Conservation (phyloP, 2,329 filamentous ascomycete genomes). For the Fusarium sp. region DNA sequence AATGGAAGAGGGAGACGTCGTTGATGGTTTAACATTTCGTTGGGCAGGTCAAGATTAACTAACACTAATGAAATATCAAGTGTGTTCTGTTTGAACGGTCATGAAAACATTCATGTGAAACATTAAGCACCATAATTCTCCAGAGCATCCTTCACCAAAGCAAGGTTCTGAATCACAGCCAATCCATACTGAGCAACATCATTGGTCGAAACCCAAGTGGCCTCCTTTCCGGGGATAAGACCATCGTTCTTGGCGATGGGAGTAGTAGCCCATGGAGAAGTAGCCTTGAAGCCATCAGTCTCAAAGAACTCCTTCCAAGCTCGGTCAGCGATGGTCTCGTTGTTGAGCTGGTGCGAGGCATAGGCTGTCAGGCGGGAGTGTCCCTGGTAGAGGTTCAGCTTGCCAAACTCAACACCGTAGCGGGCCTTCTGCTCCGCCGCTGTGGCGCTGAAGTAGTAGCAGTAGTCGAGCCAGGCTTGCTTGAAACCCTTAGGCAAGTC, state of each 20-base stretch:
- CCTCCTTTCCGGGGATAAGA: conserved; percentile 63
- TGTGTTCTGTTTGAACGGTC: background rate
- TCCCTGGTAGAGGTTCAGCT: conserved; percentile 61
- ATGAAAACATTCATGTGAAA: background rate
- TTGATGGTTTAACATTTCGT: conserved; percentile 10
- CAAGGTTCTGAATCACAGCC: conserved; percentile 66
- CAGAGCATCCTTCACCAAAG: conserved; percentile 44
- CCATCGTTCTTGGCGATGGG: conserved; percentile 56
- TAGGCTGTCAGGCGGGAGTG: conserved; percentile 70
- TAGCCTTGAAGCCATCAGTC: conserved; percentile 57
- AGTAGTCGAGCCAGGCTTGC: conserved; percentile 68
- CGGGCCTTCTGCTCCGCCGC: conserved; percentile 61
- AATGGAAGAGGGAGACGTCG: background rate
- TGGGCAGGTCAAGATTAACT: background rate
- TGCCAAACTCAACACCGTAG: conserved; percentile 63
- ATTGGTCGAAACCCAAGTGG: conserved; percentile 67
- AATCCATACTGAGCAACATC: conserved; percentile 67
- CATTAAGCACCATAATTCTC: conserved; percentile 13
- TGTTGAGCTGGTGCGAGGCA: conserved; percentile 55
- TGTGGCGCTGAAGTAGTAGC: conserved; percentile 64
- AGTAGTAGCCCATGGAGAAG: conserved; percentile 50
- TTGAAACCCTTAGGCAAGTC: conserved; percentile 61
- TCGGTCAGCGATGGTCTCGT: conserved; percentile 58
- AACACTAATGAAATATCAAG: background rate
- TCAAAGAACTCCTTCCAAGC: conserved; percentile 66